Percentiles rank a stretch among this genome's conserved stretches.
Evolutionary conservation across 2,329 filamentous ascomycete genomes (phyloP).

Genomic region (Dissoconium aciculare): DNA sequence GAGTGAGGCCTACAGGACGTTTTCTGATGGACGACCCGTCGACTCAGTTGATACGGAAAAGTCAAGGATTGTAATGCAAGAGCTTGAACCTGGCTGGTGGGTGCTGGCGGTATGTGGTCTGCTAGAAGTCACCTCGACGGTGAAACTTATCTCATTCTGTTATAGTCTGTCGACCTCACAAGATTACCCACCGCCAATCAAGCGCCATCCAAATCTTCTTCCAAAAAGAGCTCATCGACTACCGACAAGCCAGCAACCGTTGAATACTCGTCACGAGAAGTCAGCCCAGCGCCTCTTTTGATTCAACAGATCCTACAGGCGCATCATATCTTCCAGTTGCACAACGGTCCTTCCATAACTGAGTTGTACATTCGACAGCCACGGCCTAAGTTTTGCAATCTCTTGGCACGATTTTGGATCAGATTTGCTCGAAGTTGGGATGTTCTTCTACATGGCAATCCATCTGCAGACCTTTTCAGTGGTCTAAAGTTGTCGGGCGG

Average conservation of each 20-base stretch:
- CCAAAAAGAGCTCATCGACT: slow-evolving; percentile 13
- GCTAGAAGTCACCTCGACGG: no score
- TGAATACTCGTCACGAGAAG: slow-evolving; percentile 81
- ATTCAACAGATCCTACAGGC: slow-evolving; percentile 69
- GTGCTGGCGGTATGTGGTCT: slow-evolving; percentile 63
- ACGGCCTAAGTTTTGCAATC: slow-evolving; percentile 53
- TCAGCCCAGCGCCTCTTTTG: slow-evolving; percentile 67
- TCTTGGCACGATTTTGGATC: slow-evolving; percentile 72
- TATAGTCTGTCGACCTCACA: slow-evolving; percentile 69
- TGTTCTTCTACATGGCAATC: slow-evolving; percentile 79
- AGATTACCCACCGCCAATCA: slow-evolving; percentile 46
- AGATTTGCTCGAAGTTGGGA: slow-evolving; percentile 58
- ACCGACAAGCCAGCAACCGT: slow-evolving; percentile 27
- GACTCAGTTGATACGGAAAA: slow-evolving; percentile 86
- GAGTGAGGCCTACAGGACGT: slow-evolving; percentile 51
- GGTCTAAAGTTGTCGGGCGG: slow-evolving; percentile 79
- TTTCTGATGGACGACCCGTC: slow-evolving; percentile 60
- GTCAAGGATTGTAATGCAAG: slow-evolving; percentile 66
- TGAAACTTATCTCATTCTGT: no score
- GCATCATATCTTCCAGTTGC: slow-evolving; percentile 70
- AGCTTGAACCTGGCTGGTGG: slow-evolving; percentile 91
- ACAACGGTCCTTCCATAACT: slow-evolving; percentile 64
- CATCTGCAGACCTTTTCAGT: slow-evolving; percentile 60
- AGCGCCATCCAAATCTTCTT: no score
- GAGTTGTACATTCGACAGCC: slow-evolving; percentile 51